Conservation (phyloP, 345 rosid species). For the Acer negundo region DNA sequence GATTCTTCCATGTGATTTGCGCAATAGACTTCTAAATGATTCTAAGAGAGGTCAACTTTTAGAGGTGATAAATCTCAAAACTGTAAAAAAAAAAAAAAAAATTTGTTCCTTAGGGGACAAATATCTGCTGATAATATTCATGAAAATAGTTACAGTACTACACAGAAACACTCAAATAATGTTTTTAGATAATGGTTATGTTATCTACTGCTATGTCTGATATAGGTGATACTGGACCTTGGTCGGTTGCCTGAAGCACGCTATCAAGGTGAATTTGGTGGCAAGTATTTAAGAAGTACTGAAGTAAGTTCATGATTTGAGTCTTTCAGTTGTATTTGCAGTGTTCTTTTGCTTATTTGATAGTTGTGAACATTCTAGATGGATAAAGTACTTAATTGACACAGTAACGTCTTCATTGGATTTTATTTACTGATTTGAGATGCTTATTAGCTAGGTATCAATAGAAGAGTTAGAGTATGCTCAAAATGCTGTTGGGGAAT, state of each 20-base stretch:
- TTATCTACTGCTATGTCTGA: background rate
- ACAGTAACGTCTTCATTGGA: background rate
- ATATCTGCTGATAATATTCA: background rate
- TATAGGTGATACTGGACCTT: slow-evolving; percentile 54
- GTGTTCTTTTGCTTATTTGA: background rate
- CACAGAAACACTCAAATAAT: too few species aligned
- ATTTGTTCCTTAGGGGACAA: background rate
- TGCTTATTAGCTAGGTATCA: slow-evolving; percentile 50
- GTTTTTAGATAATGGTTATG: background rate
- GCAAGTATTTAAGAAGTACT: slow-evolving; percentile 47
- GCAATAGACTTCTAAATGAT: slow-evolving; percentile 43
- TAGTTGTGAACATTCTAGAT: background rate
- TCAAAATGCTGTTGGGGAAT: slow-evolving; percentile 58
- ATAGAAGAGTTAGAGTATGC: slow-evolving; percentile 60
- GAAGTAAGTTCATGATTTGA: slow-evolving; percentile 42
- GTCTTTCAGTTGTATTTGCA: background rate
- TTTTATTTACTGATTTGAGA: background rate
- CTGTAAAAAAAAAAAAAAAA: too few species aligned
- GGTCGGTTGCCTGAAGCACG: slow-evolving; percentile 72
- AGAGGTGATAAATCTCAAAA: slow-evolving; percentile 40
- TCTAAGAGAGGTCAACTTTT: slow-evolving; percentile 52
- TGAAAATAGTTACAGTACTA: too few species aligned
- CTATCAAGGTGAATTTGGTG: slow-evolving; percentile 56
- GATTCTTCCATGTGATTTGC: slow-evolving; percentile 65
- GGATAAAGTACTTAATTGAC: background rate